Evolutionary conservation across 441 rosid genomes (phyloP).

Genomic region (Arabidopsis lyrata): DNA sequence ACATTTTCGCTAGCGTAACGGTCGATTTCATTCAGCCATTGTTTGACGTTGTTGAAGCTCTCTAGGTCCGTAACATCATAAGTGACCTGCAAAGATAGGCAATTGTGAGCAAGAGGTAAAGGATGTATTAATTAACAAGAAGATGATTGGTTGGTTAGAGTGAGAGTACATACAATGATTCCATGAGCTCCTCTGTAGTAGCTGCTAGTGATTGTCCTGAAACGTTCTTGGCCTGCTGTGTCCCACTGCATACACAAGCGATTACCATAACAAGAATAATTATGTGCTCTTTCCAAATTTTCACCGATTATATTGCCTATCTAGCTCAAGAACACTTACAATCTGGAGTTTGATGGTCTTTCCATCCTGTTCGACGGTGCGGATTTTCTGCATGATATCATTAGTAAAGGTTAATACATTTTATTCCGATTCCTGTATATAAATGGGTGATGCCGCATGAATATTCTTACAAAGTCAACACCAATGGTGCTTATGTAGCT

Average conservation of each 20-base stretch:
- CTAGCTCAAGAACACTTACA: conserved; percentile 51
- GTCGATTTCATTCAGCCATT: conserved; percentile 88
- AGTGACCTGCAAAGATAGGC: conserved; percentile 48
- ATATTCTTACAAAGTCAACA: conserved; percentile 74
- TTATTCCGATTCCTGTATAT: background rate
- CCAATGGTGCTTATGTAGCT: conserved; percentile 91
- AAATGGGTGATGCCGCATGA: background rate
- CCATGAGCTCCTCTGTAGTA: conserved; percentile 98
- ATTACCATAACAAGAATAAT: conserved; percentile 5
- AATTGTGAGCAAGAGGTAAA: conserved; percentile 22
- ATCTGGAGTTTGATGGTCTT: conserved; percentile 93
- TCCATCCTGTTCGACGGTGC: conserved; percentile 85
- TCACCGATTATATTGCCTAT: background rate
- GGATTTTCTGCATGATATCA: conserved; percentile 65
- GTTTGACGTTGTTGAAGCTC: conserved; percentile 94
- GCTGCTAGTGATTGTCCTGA: conserved; percentile 96
- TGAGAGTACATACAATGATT: conserved; percentile 68
- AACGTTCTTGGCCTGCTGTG: conserved; percentile 97
- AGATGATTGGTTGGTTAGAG: conserved; percentile 2
- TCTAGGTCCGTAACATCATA: conserved; percentile 69
- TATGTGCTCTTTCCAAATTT: conserved; percentile 1
- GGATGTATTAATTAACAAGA: background rate
- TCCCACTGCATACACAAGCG: conserved; percentile 64
- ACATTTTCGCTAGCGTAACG: conserved; percentile 90
- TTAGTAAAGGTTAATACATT: background rate